Evolutionary conservation across 352 stramenopile genomes (phyloP).

Genomic region (Phytophthora nicotianae): DNA sequence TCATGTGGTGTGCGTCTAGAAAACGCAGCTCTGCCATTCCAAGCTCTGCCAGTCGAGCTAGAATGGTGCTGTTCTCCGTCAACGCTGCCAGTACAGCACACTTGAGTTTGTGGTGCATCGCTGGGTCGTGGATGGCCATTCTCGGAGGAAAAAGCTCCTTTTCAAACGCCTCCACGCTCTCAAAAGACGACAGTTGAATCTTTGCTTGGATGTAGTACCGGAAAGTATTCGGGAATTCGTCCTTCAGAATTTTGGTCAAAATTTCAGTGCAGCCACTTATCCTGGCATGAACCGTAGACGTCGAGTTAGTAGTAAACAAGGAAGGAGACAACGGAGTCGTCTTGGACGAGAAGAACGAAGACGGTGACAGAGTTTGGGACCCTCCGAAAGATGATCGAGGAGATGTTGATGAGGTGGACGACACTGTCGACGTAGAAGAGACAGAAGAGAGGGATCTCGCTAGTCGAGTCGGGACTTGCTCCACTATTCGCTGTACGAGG

Average conservation of each 20-base stretch:
- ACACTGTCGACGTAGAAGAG: conserved; percentile 51
- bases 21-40: conserved; percentile 67
- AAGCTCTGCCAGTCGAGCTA: conserved; percentile 60
- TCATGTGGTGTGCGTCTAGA: conserved; percentile 61
- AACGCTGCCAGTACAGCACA: conserved; percentile 53
- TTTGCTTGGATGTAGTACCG: conserved; percentile 74
- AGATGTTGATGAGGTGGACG: conserved; percentile 44
- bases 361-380: conserved; percentile 28
- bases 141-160: conserved; percentile 65
- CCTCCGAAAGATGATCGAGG: conserved; percentile 35
- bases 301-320: conserved; percentile 48
- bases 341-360: conserved; percentile 35
- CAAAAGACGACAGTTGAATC: conserved; percentile 73
- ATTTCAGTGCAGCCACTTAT: conserved; percentile 74
- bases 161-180: conserved; percentile 75
- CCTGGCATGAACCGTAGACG: conserved; percentile 47
- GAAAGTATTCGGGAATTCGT: conserved; percentile 81
- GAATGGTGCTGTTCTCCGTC: conserved; percentile 48
- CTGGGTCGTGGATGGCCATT: conserved; percentile 52
- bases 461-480: conserved; percentile 40
- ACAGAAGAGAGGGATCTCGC: conserved; percentile 38
- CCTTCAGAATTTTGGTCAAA: conserved; percentile 64
- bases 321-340: conserved; percentile 23
- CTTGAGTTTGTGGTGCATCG: conserved; percentile 65
- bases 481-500: conserved; percentile 56